Percentiles rank a stretch among this genome's conserved stretches.
phyloP scores from a whole-genome alignment of 1,284 basidiomycete genomes.

The Phenoliferia sp. region DNA sequence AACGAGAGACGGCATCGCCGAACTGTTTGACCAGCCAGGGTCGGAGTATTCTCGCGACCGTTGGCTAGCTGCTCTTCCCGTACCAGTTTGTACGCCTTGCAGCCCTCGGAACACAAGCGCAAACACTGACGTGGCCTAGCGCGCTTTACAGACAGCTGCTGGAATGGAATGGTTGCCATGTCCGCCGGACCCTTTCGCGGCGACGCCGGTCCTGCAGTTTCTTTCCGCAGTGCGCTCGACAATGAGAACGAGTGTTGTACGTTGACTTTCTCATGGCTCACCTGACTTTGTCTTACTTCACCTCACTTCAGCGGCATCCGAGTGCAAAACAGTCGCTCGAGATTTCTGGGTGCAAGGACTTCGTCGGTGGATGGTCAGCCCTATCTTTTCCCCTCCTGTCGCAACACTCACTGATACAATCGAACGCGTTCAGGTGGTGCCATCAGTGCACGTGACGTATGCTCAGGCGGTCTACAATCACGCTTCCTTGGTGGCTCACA shows the following conservation, averaged over 20 bases:
- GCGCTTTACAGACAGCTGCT: slow-evolving; percentile 40
- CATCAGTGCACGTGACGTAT: slow-evolving; percentile 28
- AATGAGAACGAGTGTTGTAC: slow-evolving; percentile 19
- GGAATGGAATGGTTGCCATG: slow-evolving; percentile 42
- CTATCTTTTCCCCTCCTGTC: background rate
- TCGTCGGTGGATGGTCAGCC: slow-evolving; percentile 22
- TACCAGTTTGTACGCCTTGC: slow-evolving; percentile 24
- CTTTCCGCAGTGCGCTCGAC: slow-evolving; percentile 15
- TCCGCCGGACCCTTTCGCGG: slow-evolving; percentile 38
- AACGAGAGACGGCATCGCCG: slow-evolving; percentile 21
- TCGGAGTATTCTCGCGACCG: slow-evolving; percentile 11
- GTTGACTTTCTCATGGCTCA: background rate
- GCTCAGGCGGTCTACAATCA: slow-evolving; percentile 9
- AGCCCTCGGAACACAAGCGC: background rate
- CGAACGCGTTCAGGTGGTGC: slow-evolving; percentile 15
- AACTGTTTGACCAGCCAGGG: slow-evolving; percentile 17
- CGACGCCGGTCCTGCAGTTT: background rate
- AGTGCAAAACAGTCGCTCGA: slow-evolving; percentile 28
- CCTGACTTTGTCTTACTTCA: background rate
- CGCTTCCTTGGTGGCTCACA: slow-evolving; percentile 12
- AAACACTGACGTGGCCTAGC: background rate
- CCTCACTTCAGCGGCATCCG: slow-evolving; percentile 17
- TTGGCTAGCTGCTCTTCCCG: slow-evolving; percentile 11
- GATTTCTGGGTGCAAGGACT: slow-evolving; percentile 29
- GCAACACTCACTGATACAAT: background rate